Evolutionary conservation across 192 early-diverging fungal genomes (phyloP).

Genomic region (Entomortierella chlamydospora): DNA sequence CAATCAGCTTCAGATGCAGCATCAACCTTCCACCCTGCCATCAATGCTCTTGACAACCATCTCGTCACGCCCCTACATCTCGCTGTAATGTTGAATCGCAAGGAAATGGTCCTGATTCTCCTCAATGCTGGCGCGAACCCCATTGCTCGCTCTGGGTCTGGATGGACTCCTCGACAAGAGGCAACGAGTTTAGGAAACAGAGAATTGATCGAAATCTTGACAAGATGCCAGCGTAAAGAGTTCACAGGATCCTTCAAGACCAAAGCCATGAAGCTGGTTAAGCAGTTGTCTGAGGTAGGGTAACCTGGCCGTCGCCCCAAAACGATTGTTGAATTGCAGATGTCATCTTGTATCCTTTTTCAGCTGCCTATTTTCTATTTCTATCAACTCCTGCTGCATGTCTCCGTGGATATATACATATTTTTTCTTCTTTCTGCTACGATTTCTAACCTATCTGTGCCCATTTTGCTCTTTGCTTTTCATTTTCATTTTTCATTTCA

Average conservation of each 20-base stretch:
- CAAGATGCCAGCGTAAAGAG: conserved; percentile 40
- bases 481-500: neutral
- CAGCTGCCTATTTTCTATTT: neutral
- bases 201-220: conserved; percentile 41
- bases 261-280: conserved; percentile 49
- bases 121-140: conserved; percentile 48
- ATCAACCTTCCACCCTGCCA: conserved; percentile 14
- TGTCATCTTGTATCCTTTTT: no score
- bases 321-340: no score
- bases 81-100: conserved; percentile 50
- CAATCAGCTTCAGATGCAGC: neutral
- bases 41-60: conserved; percentile 46
- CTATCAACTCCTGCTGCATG: neutral
- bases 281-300: conserved; percentile 34
- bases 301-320: no score
- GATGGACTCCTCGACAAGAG: conserved; percentile 48
- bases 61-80: conserved; percentile 42
- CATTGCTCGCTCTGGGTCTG: conserved; percentile 41
- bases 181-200: conserved; percentile 40
- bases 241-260: conserved; percentile 43
- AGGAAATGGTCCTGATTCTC: conserved; percentile 28
- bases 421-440: no score
- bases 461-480: no score
- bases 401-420: no score
- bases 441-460: no score